These are phyloP conservation scores for Ogataea ganodermae DNA, from an alignment of 805 yeast genomes.

Conservation along the genomic window DNA sequence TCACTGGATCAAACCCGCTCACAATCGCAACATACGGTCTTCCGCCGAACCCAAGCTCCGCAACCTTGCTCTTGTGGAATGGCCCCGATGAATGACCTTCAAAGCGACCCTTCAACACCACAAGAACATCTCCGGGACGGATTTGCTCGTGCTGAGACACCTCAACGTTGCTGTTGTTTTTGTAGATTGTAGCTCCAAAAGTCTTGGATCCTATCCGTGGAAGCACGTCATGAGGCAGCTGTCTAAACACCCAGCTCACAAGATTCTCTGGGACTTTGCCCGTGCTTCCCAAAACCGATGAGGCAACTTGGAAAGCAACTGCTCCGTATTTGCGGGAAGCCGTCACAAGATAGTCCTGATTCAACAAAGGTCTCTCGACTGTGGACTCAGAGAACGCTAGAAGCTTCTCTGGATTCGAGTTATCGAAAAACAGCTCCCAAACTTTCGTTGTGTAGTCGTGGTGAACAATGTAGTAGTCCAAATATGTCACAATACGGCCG, in stretches of 20 bases:
- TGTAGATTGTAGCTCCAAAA: constrained; percentile 73
- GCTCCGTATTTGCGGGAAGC: constrained; percentile 55
- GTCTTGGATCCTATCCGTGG: constrained; percentile 62
- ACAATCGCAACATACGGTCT: constrained; percentile 62
- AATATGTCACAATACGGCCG: constrained; percentile 46
- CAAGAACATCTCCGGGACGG: constrained; percentile 81
- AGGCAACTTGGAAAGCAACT: constrained; percentile 48
- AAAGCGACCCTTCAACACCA: constrained; percentile 74
- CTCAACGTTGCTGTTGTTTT: constrained; percentile 50
- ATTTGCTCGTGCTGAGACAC: constrained; percentile 61
- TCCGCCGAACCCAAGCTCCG: constrained; percentile 58
- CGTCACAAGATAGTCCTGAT: constrained; percentile 50
- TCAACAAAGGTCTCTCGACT: constrained; percentile 41
- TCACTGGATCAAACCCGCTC: constrained; percentile 70
- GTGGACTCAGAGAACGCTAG: constrained; percentile 39
- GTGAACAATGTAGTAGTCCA: constrained; percentile 72
- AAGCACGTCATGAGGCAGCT: constrained; percentile 38
- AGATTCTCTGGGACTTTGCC: constrained; percentile 32
- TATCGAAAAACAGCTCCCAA: constrained; percentile 58
- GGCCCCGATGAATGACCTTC: constrained; percentile 55
- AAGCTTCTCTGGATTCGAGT: constrained; percentile 53
- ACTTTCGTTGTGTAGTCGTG: constrained; percentile 70
- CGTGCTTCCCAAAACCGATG: constrained; percentile 37
- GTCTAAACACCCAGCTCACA: constrained; percentile 38
- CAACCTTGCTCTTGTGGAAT: constrained; percentile 31